Evolutionary conservation across 257 asterid species (phyloP).

Genomic region (Nicotiana attenuata): DNA sequence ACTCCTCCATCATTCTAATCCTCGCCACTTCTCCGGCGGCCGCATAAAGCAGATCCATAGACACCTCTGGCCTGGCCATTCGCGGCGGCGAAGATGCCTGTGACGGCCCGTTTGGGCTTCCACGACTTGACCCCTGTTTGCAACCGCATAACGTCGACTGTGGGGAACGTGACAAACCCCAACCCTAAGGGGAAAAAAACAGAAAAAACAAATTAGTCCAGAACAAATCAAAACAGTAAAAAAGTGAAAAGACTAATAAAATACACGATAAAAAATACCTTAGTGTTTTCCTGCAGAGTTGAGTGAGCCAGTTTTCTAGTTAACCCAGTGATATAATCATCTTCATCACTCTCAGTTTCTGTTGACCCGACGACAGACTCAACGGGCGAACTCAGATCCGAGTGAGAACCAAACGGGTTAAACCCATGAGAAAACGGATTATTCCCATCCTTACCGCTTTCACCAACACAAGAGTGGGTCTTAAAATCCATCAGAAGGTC

Average conservation of each 20-base stretch:
- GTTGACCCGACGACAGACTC: constrained; percentile 52
- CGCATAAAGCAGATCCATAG: constrained; percentile 15
- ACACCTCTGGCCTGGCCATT: constrained; percentile 6
- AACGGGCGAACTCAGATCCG: constrained; percentile 66
- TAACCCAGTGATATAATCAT: constrained; percentile 46
- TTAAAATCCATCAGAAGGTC: constrained; percentile 20
- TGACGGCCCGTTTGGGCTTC: constrained; percentile 37
- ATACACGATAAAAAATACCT: constrained; percentile 21
- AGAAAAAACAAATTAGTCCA: background rate
- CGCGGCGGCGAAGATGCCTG: constrained; percentile 43
- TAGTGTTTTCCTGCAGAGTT: constrained; percentile 30
- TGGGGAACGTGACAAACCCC: constrained; percentile 58
- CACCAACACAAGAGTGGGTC: background rate
- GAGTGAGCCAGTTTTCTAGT: constrained; percentile 33
- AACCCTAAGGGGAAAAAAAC: constrained; percentile 16
- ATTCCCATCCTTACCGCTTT: background rate
- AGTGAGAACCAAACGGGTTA: constrained; percentile 21
- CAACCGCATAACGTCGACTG: constrained; percentile 58
- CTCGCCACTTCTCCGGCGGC: constrained; percentile 16
- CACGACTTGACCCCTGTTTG: constrained; percentile 39
- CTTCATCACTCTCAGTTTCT: constrained; percentile 74
- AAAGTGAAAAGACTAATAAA: too few species aligned
- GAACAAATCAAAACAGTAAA: background rate
- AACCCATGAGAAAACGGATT: constrained; percentile 10
- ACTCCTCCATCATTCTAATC: constrained; percentile 11